Evolutionary conservation across 345 rosid species (phyloP), one percentile per base, ranked within the genome.

Genomic region (Ceriops decandra): DNA sequence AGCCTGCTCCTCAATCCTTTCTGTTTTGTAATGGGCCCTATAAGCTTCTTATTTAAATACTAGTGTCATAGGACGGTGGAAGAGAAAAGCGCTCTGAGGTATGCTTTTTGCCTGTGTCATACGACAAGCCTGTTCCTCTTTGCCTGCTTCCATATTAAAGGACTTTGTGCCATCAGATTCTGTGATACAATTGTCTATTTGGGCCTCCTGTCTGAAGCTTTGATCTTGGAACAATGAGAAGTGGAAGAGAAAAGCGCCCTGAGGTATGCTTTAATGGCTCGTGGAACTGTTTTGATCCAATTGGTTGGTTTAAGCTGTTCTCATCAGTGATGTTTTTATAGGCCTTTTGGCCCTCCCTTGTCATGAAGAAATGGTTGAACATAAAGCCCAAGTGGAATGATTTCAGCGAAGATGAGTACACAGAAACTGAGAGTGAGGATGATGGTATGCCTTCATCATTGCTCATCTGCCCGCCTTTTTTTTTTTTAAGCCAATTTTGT

Each of bases 301-400:
- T 35, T 38, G 24, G 20, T 60, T 33, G 51, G 36, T 68, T 53
- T 8, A 8, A 28, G 62, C 11, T n/a, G 22, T 11, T 26, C 54
- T 49, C 36, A 28, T 52, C 60, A 47, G 32, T 63, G 69, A 52
- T 72, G 60, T 73, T 64, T 74, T 70, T 58, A 49, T 49, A 95
- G 96, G 84, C 81, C 27, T 95, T 91, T 73, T 90, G 97, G 97
- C 97, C 97, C 57, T 95, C 98, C 52, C 75, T 87, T 81, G 90
- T 95, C 68, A 86, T 95, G 97, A 95, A 92, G 84, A 95, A 92
- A 76, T 95, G 99, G 99, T 51, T 95, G 26, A 95, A 95, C 72
- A 90, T 90, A 73, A 85, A 85, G 80, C 99, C 98, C 0, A 83
- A 84, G 83, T 83, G 72, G 22, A 69, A 76, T 63, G 99, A 95